These are phyloP conservation scores for Endoconidiophora laricicola DNA, from an alignment of 2,329 filamentous ascomycete species.

Conservation along the genomic window DNA sequence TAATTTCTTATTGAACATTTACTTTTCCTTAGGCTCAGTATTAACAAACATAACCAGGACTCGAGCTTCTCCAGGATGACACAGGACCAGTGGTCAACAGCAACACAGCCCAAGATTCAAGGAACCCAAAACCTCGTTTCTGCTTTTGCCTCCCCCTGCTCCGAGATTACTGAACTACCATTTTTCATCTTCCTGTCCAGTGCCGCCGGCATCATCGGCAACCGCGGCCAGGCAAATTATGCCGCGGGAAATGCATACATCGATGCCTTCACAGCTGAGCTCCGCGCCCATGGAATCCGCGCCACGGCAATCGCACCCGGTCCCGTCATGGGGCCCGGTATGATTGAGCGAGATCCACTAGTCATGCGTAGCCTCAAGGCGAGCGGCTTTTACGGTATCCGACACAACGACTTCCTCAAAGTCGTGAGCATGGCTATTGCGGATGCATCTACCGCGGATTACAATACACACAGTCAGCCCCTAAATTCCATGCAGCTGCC, in stretches of 20 bases:
- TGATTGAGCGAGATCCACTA: conserved; percentile 33
- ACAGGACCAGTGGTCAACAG: conserved; percentile 20
- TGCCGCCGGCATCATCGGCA: conserved; percentile 31
- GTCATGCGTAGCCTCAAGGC: conserved; percentile 32
- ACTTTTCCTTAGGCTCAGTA: neutral
- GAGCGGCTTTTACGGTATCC: conserved; percentile 37
- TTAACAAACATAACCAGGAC: conserved; percentile 15
- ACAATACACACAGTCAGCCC: too few relatives aligned
- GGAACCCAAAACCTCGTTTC: conserved; percentile 27
- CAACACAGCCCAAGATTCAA: conserved; percentile 21
- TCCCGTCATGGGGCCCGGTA: conserved; percentile 35
- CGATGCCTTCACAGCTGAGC: conserved; percentile 28
- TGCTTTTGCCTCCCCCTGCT: conserved; percentile 14
- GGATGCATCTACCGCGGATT: conserved; percentile 3
- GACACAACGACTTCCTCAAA: conserved; percentile 31
- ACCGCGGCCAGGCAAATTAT: conserved; percentile 41
- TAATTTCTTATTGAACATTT: neutral
- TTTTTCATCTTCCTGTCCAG: conserved; percentile 16
- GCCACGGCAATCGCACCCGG: conserved; percentile 36
- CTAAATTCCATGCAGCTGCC: conserved; percentile 19
- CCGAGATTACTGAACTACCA: conserved; percentile 22
- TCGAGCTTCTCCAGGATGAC: conserved; percentile 22
- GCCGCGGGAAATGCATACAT: conserved; percentile 36
- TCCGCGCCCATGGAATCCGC: conserved; percentile 22
- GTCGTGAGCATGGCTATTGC: conserved; percentile 31